Conservation (phyloP, 805 yeast species). For the Saturnispora besseyi region DNA sequence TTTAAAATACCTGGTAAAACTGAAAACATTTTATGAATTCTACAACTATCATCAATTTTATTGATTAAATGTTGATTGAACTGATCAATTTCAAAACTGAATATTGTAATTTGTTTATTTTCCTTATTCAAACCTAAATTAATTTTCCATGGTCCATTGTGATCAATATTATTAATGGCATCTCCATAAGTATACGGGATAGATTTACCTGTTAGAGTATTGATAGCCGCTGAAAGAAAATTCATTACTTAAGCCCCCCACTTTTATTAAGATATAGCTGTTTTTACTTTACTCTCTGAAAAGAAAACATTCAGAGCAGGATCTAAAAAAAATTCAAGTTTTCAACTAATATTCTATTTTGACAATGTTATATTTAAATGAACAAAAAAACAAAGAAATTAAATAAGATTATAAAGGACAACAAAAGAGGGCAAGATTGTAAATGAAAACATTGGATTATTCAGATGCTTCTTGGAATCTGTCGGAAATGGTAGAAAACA, state of each 20-base stretch:
- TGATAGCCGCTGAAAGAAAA: conserved; percentile 56
- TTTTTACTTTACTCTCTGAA: too few species aligned
- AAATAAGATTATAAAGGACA: background rate
- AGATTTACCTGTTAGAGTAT: conserved; percentile 47
- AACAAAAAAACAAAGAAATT: background rate
- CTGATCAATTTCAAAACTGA: conserved; percentile 43
- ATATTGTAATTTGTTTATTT: conserved; percentile 50
- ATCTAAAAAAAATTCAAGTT: background rate
- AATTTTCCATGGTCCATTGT: conserved; percentile 44
- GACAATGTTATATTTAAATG: background rate
- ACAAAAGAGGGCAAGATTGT: background rate
- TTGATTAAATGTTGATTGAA: conserved; percentile 27
- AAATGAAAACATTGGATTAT: conserved; percentile 28
- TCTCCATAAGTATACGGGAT: conserved; percentile 53
- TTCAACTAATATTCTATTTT: background rate
- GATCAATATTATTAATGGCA: conserved; percentile 26
- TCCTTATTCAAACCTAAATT: conserved; percentile 51
- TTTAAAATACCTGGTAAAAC: conserved; percentile 59
- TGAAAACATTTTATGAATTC: conserved; percentile 46
- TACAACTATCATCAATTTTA: conserved; percentile 29
- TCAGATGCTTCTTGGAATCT: conserved; percentile 94
- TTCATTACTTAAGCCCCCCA: conserved; percentile 37
- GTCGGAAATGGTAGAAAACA: conserved; percentile 70
- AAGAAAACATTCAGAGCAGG: too few species aligned
- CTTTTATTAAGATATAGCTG: background rate